A percentile compares a stretch with the other conserved stretches of the same genome.
Conservation (phyloP, 1,284 basidiomycete species). For the Sutorius eximius region DNA sequence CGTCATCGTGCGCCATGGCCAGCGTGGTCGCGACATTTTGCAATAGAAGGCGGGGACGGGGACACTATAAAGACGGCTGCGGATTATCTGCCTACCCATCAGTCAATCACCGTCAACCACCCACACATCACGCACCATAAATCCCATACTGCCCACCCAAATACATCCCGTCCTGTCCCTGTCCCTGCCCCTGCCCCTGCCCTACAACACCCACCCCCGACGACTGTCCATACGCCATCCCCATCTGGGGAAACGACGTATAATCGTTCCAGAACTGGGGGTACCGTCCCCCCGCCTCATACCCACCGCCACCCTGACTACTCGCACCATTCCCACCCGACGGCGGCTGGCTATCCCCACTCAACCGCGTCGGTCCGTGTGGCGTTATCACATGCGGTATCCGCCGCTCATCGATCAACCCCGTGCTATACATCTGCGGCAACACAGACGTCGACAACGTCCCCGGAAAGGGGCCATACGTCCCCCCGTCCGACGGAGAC, state of each 20-base stretch:
- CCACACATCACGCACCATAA: slow-evolving; percentile 26
- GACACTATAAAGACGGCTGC: slow-evolving; percentile 13
- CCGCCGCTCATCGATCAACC: slow-evolving; percentile 50
- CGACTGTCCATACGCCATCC: slow-evolving; percentile 40
- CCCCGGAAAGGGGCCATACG: slow-evolving; percentile 40
- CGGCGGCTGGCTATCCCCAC: not conserved
- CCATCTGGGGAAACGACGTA: slow-evolving; percentile 55
- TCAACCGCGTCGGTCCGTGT: slow-evolving; percentile 21
- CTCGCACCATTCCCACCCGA: slow-evolving; percentile 1
- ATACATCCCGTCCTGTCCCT: slow-evolving; percentile 26
- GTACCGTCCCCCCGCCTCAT: slow-evolving; percentile 36
- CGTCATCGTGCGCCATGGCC: not conserved
- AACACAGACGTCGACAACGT: slow-evolving; percentile 62
- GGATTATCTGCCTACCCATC: slow-evolving; percentile 17
- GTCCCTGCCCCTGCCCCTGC: slow-evolving; percentile 3
- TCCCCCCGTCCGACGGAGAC: slow-evolving; percentile 39
- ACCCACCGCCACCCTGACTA: slow-evolving; percentile 20
- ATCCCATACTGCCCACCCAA: slow-evolving; percentile 25
- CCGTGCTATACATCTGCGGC: slow-evolving; percentile 70
- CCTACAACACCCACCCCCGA: slow-evolving; percentile 1
- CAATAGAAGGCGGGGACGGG: too few relatives aligned
- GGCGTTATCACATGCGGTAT: slow-evolving; percentile 13
- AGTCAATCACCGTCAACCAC: not conserved
- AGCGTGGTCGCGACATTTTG: not conserved
- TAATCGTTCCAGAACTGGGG: slow-evolving; percentile 66